phyloP scores from a whole-genome alignment of 306 rosid genomes.

The Vigna hirtella region DNA sequence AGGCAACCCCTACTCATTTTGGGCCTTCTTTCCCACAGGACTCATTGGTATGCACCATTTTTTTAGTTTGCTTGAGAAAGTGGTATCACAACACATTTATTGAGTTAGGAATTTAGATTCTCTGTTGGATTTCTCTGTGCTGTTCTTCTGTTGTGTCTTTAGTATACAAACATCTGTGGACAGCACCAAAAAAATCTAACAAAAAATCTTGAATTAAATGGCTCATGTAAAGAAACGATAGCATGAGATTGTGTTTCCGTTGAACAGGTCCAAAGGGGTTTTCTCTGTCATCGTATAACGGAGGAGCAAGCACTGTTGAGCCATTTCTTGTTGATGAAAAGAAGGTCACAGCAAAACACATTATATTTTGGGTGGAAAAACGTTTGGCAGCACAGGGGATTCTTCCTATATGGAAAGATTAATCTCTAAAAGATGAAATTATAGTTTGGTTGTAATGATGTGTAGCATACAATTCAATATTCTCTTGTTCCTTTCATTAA shows the following conservation, averaged over 20 bases:
- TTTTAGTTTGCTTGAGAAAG: not conserved
- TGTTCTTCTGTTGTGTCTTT: too few relatives aligned
- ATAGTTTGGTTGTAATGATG: constrained; percentile 47
- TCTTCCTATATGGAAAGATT: constrained; percentile 89
- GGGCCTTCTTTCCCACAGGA: constrained; percentile 93
- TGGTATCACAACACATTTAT: not conserved
- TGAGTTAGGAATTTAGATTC: too few relatives aligned
- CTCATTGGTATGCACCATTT: constrained; percentile 60
- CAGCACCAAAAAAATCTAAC: too few relatives aligned
- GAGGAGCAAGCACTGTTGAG: constrained; percentile 82
- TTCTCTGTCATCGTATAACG: constrained; percentile 79
- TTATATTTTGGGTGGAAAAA: constrained; percentile 93
- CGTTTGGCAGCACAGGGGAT: constrained; percentile 99
- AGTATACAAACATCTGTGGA: too few relatives aligned
- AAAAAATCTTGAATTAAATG: not conserved
- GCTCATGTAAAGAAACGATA: constrained; percentile 9
- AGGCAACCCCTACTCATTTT: constrained; percentile 71
- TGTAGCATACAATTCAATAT: constrained; percentile 47
- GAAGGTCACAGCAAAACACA: constrained; percentile 75
- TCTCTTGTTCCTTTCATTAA: constrained; percentile 36
- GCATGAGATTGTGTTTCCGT: not conserved
- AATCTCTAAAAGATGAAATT: constrained; percentile 24
- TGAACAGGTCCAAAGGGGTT: constrained; percentile 92
- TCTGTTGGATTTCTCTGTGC: too few relatives aligned
- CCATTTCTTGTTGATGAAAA: constrained; percentile 93